phyloP scores from a whole-genome alignment of 345 rosid genomes.

The Gossypium ekmanianum region DNA sequence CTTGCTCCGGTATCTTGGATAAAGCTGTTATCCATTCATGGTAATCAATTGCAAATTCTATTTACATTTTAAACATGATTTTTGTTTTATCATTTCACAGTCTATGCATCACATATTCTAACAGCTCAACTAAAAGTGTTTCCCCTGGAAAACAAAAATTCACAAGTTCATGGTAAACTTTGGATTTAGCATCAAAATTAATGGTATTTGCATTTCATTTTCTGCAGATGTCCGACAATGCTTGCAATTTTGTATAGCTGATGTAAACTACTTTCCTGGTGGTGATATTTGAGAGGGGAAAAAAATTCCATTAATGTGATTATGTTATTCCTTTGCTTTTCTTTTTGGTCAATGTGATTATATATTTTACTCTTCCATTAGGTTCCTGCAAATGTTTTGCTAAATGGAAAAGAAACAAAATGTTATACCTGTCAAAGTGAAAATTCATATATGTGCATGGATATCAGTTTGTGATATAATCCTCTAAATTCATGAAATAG shows the following conservation, averaged over 20 bases:
- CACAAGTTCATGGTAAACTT: not conserved
- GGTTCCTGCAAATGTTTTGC: not conserved
- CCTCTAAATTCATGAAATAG: not conserved
- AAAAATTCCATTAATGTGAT: not conserved
- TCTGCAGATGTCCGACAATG: constrained; percentile 21
- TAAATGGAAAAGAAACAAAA: not conserved
- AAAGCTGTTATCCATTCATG: constrained; percentile 18
- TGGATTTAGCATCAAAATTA: not conserved
- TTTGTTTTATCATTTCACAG: not conserved
- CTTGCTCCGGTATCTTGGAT: constrained; percentile 92
- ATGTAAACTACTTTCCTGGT: not conserved
- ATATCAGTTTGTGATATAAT: too few relatives aligned
- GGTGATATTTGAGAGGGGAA: constrained; percentile 1
- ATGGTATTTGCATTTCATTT: not conserved
- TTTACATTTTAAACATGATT: not conserved
- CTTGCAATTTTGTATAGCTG: constrained; percentile 34
- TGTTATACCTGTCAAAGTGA: not conserved
- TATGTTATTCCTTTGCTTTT: not conserved
- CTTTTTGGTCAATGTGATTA: not conserved
- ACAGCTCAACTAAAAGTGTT: not conserved
- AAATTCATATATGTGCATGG: too few relatives aligned
- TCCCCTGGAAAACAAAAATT: not conserved
- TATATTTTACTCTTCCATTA: not conserved
- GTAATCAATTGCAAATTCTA: constrained; percentile 15
- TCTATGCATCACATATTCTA: not conserved